These are phyloP conservation scores for Akanthomyces lecanii DNA, from an alignment of 2,329 filamentous ascomycete genomes.

Conservation along the genomic window DNA sequence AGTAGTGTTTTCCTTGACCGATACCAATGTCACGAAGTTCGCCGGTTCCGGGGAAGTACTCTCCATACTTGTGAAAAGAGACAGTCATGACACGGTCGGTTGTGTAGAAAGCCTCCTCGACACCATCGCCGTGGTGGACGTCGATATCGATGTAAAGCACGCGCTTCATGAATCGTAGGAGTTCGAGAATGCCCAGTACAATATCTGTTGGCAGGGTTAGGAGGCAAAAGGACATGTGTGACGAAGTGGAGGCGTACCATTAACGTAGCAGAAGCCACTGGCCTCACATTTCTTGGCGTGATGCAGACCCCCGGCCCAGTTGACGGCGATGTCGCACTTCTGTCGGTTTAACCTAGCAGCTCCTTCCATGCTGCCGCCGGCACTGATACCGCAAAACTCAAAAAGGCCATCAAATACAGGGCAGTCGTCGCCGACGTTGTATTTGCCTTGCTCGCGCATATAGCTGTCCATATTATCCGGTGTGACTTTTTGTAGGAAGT, in stretches of 20 bases:
- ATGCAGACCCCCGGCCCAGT: constrained; percentile 96
- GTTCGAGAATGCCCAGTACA: constrained; percentile 88
- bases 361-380: constrained; percentile 89
- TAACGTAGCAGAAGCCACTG: constrained; percentile 97
- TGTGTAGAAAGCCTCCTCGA: constrained; percentile 90
- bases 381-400: constrained; percentile 92
- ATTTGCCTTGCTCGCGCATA: constrained; percentile 80
- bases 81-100: constrained; percentile 91
- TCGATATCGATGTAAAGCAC: constrained; percentile 98
- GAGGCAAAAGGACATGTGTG: neutral
- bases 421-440: constrained; percentile 95
- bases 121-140: constrained; percentile 88
- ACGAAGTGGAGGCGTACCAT: constrained; percentile 56
- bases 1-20: constrained; percentile 82
- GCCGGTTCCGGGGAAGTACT: constrained; percentile 91
- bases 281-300: constrained; percentile 97
- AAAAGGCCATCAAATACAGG: constrained; percentile 98
- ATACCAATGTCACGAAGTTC: constrained; percentile 82
- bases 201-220: constrained; percentile 60
- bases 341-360: constrained; percentile 83
- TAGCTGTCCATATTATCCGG: constrained; percentile 98
- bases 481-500: constrained; percentile 91
- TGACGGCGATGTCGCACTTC: constrained; percentile 95
- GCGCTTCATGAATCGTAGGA: constrained; percentile 83
- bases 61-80: constrained; percentile 94